phyloP scores from a whole-genome alignment of 805 yeast species.

The Ogataea ganodermae region DNA sequence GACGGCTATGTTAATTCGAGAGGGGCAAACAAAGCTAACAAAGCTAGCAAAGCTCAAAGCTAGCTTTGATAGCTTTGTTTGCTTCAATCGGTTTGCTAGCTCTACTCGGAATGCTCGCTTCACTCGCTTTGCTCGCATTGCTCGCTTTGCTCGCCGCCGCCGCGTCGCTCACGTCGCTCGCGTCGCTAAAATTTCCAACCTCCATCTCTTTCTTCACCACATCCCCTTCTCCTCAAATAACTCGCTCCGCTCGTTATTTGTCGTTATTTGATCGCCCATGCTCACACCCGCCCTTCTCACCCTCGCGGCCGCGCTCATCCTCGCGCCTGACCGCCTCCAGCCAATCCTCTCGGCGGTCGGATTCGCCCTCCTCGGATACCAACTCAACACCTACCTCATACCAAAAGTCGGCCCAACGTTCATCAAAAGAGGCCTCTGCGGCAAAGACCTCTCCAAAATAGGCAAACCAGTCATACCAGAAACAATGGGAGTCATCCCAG shows the following conservation, averaged over 20 bases:
- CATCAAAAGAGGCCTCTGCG: conserved; percentile 77
- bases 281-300: conserved; percentile 4
- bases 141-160: too few relatives aligned
- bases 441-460: conserved; percentile 79
- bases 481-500: conserved; percentile 88
- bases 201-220: too few relatives aligned
- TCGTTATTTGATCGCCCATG: background rate
- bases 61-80: too few relatives aligned
- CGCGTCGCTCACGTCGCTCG: too few relatives aligned
- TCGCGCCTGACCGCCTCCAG: conserved; percentile 26
- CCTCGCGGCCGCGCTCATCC: conserved; percentile 19
- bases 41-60: too few relatives aligned
- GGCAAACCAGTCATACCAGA: conserved; percentile 82
- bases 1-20: too few relatives aligned
- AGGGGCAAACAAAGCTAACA: too few relatives aligned
- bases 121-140: too few relatives aligned
- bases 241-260: background rate
- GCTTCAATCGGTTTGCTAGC: too few relatives aligned
- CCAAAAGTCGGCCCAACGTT: conserved; percentile 71
- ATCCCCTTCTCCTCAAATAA: background rate
- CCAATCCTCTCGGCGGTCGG: conserved; percentile 66
- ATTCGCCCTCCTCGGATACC: conserved; percentile 67
- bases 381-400: conserved; percentile 58
- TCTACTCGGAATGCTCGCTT: too few relatives aligned
- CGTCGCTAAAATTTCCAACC: too few relatives aligned